Conservation (phyloP, 2,329 filamentous ascomycete species). For the Pseudogymnoascus sp. region DNA sequence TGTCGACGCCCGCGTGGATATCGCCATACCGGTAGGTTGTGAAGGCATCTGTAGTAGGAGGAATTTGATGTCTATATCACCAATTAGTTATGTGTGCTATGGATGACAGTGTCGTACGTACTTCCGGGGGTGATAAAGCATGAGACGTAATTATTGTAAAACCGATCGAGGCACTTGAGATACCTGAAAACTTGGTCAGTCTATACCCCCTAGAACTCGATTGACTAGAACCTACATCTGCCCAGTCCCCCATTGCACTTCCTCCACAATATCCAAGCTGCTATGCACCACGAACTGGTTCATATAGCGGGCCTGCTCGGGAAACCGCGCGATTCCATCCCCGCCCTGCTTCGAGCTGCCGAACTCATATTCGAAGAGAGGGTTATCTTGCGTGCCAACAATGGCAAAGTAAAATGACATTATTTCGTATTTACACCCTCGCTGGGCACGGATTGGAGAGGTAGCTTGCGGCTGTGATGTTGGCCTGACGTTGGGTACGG, state of each 20-base stretch:
- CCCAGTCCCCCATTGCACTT: constrained; percentile 85
- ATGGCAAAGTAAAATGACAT: constrained; percentile 99
- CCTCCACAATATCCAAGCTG: constrained; percentile 88
- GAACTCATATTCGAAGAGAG: constrained; percentile 94
- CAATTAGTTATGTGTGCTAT: neutral
- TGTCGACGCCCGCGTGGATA: constrained; percentile 49
- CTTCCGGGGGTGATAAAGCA: constrained; percentile 87
- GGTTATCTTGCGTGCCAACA: constrained; percentile 89
- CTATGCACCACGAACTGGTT: constrained; percentile 98
- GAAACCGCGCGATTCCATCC: constrained; percentile 84
- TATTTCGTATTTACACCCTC: constrained; percentile 19
- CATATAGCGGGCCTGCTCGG: constrained; percentile 80
- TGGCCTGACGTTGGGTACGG: constrained; percentile 10
- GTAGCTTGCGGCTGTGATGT: constrained; percentile 2
- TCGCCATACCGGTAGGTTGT: constrained; percentile 34
- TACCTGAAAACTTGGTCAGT: constrained; percentile 51
- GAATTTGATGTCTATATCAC: constrained; percentile 65
- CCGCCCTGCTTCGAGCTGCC: constrained; percentile 93
- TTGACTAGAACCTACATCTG: constrained; percentile 55
- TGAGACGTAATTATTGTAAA: constrained; percentile 91
- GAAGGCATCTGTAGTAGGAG: constrained; percentile 82
- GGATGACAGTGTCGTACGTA: constrained; percentile 20
- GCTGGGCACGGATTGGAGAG: constrained; percentile 22
- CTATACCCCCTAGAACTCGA: constrained; percentile 6
- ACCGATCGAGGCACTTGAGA: constrained; percentile 92